Conservation (phyloP, 371 early-diverging fungal species). For the Blakeslea trispora region DNA sequence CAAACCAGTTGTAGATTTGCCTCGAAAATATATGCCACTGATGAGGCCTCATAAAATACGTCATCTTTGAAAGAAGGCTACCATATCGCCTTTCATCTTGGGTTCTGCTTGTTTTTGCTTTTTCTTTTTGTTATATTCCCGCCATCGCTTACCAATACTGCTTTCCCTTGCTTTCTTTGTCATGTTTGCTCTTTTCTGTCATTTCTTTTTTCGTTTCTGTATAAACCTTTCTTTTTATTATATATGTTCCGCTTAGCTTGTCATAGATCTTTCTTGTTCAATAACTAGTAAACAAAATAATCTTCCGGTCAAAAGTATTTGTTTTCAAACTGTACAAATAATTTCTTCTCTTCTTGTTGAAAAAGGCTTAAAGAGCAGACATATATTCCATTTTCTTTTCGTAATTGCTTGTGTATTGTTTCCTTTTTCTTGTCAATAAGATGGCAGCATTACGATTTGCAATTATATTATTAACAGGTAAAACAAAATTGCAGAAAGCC, state of each 20-base stretch:
- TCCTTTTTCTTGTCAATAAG: neutral
- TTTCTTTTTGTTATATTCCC: no score
- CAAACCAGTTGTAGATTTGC: conserved; percentile 45
- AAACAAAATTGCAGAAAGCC: neutral
- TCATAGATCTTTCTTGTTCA: neutral
- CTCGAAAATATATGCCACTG: conserved; percentile 55
- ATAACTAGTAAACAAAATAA: neutral
- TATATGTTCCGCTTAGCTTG: neutral
- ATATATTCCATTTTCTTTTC: neutral
- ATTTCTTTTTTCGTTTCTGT: neutral
- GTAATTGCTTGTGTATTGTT: neutral
- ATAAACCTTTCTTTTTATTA: neutral
- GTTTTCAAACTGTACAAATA: conserved; percentile 11
- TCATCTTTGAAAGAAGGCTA: neutral
- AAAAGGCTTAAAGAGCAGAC: neutral
- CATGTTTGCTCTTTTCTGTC: neutral
- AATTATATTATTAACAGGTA: conserved; percentile 8
- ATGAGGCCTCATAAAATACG: conserved; percentile 16
- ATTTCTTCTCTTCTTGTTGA: neutral
- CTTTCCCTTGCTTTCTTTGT: neutral
- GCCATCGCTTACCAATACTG: no score
- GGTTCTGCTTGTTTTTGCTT: no score
- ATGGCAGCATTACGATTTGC: conserved; percentile 13
- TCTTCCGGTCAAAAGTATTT: conserved; percentile 8
- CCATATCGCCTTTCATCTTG: no score